These are phyloP conservation scores for Periglandula ipomoeae DNA, from an alignment of 2,329 filamentous ascomycete genomes.

Conservation along the genomic window DNA sequence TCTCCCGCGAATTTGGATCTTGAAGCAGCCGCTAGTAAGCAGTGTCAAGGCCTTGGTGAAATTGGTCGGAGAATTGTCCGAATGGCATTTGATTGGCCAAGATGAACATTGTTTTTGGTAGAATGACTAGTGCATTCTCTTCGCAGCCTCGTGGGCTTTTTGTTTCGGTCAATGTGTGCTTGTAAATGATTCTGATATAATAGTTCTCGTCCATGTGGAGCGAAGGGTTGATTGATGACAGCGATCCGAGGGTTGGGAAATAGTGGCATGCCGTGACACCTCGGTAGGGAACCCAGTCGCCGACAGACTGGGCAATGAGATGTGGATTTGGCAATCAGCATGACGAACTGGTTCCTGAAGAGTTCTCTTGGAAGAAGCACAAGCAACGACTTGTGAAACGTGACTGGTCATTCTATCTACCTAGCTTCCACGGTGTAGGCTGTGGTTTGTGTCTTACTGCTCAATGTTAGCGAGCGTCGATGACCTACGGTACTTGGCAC, in stretches of 20 bases:
- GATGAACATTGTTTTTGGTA: no score
- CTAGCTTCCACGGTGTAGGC: not conserved
- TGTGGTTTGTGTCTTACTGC: not conserved
- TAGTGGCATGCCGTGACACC: conserved; percentile 1
- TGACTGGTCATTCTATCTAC: not conserved
- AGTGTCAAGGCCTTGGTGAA: no score
- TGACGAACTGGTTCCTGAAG: not conserved
- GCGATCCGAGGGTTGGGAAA: not conserved
- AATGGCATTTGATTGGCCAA: no score
- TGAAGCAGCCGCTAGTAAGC: no score
- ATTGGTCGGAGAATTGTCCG: no score
- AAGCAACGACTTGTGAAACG: not conserved
- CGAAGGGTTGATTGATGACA: not conserved
- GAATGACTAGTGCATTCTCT: no score
- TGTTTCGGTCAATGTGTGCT: no score
- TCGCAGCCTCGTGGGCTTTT: no score
- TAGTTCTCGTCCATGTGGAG: not conserved
- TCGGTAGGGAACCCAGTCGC: not conserved
- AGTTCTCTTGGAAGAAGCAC: not conserved
- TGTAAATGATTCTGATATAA: not conserved
- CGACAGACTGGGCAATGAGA: not conserved
- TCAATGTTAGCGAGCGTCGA: no score
- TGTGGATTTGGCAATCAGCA: not conserved
- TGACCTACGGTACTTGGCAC: no score
- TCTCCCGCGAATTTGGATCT: not conserved